phyloP scores from a whole-genome alignment of 2,329 filamentous ascomycete genomes.

The Rosellinia necatrix region DNA sequence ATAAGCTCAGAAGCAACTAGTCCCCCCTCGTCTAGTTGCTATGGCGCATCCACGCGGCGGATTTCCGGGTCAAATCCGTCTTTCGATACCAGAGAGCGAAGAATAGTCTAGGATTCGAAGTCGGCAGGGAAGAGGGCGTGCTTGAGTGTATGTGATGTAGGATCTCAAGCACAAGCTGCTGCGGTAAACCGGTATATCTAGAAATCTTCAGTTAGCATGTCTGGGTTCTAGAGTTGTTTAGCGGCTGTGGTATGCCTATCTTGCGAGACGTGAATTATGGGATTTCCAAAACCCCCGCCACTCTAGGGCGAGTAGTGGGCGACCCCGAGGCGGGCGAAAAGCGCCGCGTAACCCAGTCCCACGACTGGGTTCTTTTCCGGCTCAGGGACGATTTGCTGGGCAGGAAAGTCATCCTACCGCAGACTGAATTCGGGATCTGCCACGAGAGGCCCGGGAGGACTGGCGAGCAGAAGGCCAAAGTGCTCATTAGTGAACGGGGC shows the following conservation, averaged over 20 bases:
- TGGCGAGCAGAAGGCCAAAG: not conserved
- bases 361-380: slow-evolving; percentile 3
- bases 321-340: not conserved
- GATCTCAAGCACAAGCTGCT: not conserved
- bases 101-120: not conserved
- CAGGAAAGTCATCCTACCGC: not conserved
- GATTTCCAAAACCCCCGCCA: not conserved
- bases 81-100: not conserved
- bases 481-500: not conserved
- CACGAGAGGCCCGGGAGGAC: not conserved
- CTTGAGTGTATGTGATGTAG: not conserved
- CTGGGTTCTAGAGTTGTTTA: too few species aligned
- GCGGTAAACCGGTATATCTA: not conserved
- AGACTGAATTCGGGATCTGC: not conserved
- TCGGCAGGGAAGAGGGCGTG: not conserved
- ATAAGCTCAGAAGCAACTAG: not conserved
- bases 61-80: slow-evolving; percentile 4
- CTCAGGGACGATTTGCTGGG: not conserved
- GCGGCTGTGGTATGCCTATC: too few species aligned
- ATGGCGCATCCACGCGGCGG: not conserved
- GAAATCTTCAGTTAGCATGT: not conserved
- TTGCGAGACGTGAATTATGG: too few species aligned
- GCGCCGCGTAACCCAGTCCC: not conserved
- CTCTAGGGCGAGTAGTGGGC: not conserved
- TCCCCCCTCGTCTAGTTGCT: not conserved